phyloP scores from a whole-genome alignment of 371 early-diverging fungal genomes.

The Mucor indicus region DNA sequence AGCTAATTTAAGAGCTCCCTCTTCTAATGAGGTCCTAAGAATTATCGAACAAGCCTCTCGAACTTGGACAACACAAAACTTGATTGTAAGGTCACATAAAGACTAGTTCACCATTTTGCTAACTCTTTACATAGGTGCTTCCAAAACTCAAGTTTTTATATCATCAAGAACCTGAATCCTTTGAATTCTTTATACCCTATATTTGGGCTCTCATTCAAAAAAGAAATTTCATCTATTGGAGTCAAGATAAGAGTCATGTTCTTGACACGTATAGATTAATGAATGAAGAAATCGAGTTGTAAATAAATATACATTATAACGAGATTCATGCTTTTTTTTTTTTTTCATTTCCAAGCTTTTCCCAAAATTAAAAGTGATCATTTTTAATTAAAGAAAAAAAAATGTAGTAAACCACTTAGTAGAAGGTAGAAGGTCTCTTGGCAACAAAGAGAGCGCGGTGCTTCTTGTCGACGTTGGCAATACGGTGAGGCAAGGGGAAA shows the following conservation, averaged over 20 bases:
- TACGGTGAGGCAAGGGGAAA: slow-evolving; percentile 96
- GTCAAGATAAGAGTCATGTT: slow-evolving; percentile 59
- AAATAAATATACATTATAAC: background rate
- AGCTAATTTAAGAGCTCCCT: slow-evolving; percentile 64
- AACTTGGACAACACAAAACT: slow-evolving; percentile 62
- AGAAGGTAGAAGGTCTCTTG: slow-evolving; percentile 86
- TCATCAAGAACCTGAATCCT: slow-evolving; percentile 61
- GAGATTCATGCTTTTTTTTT: no score
- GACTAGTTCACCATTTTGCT: background rate
- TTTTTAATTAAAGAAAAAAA: no score
- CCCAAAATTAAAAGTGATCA: no score
- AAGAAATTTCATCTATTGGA: slow-evolving; percentile 67
- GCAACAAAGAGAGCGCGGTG: slow-evolving; percentile 76
- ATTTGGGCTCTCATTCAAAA: slow-evolving; percentile 66
- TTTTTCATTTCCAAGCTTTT: no score
- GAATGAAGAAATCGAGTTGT: slow-evolving; percentile 15
- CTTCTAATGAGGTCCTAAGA: slow-evolving; percentile 61
- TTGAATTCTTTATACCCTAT: slow-evolving; percentile 70
- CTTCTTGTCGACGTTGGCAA: slow-evolving; percentile 64
- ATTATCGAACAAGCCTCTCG: slow-evolving; percentile 65
- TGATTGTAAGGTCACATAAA: slow-evolving; percentile 37
- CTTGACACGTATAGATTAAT: slow-evolving; percentile 45
- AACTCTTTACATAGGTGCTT: slow-evolving; percentile 21
- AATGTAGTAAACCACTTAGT: slow-evolving; percentile 22
- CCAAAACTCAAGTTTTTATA: slow-evolving; percentile 67